Evolutionary conservation across 345 rosid genomes (phyloP), one percentile per base, ranked within the genome.

Genomic region (Moricandia arvensis): DNA sequence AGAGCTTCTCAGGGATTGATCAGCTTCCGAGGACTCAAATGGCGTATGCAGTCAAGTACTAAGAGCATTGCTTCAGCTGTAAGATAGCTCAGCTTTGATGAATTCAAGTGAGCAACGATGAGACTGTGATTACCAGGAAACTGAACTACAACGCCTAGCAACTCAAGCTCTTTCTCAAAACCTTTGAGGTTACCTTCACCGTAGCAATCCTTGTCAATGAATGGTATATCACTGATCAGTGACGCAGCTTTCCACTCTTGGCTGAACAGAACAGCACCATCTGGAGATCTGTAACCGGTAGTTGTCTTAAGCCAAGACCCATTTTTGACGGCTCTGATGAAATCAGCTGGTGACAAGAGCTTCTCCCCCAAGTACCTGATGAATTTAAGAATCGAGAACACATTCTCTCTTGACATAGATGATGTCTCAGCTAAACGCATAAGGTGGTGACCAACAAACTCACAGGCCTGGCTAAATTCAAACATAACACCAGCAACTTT

Each of bases 401-500:
- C 84, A 11, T 81, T 79, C 6, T 75, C 79, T 54, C 59, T 80
- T 2, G 88, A 83, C 16, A 86, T 51, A 11, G 43, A 66, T 1
- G 80, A 79, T 3, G 82, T 83, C 51, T 70, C 75, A 35, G 87
- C 90, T 34, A 81, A 59, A 59, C 81, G 63, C 93, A 87, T 86
- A 8, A 92, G 86, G 34, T 73, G 88, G 1, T 86, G 16, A 15
- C 91, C 96, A 15, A 83, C 83, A 33, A 80, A 92, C 5, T 4
- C 5, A 49, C 91, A 90, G 0, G 93, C 96, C 61, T 91, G 83
- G 35, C 66, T 79, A 7, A 73, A 82, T n/a, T 90, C 87, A 57
- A 73, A 85, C 88, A 87, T 86, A 3, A 88, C 92, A 6, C 96
- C 97, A 7, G 85, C 54, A 31, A 45, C 38, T 79, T 76, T 83